Evolutionary conservation across 768 basidiomycete genomes (phyloP).

Genomic region (Auricularia cornea): DNA sequence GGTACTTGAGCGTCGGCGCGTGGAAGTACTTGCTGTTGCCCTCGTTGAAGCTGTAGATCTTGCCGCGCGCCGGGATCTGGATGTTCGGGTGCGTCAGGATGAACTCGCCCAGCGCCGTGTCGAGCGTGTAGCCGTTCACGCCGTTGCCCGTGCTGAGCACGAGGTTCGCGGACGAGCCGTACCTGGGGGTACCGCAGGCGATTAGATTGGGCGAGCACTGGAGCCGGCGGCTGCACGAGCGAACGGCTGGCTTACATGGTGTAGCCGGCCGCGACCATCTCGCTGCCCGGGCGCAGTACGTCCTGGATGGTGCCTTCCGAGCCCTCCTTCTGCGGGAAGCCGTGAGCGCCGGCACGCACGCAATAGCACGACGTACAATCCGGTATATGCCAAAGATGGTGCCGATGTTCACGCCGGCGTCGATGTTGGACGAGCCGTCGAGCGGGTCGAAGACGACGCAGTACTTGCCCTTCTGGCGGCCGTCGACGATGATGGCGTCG

Average conservation of each 20-base stretch:
- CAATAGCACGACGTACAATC: slow-evolving; percentile 46
- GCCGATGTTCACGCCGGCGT: slow-evolving; percentile 96
- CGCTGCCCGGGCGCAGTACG: slow-evolving; percentile 85
- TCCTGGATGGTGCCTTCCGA: slow-evolving; percentile 77
- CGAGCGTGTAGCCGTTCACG: slow-evolving; percentile 97
- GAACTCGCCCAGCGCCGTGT: slow-evolving; percentile 92
- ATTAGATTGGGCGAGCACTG: slow-evolving; percentile 1
- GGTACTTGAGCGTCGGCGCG: slow-evolving; percentile 68
- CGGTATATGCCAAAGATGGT: slow-evolving; percentile 97
- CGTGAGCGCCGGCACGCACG: not conserved
- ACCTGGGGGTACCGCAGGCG: slow-evolving; percentile 33
- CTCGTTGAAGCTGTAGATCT: slow-evolving; percentile 99
- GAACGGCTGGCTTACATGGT: slow-evolving; percentile 61
- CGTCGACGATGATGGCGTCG: slow-evolving; percentile 85
- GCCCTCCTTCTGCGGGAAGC: slow-evolving; percentile 49
- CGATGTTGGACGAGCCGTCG: slow-evolving; percentile 94
- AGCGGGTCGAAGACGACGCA: slow-evolving; percentile 98
- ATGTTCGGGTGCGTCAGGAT: slow-evolving; percentile 99
- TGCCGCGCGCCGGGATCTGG: slow-evolving; percentile 85
- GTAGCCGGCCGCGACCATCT: slow-evolving; percentile 98
- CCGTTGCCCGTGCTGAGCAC: slow-evolving; percentile 92
- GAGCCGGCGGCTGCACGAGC: not conserved
- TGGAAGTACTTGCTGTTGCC: slow-evolving; percentile 96
- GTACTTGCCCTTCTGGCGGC: slow-evolving; percentile 73
- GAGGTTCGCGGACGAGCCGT: slow-evolving; percentile 93